Percentiles rank a stretch among this genome's conserved stretches.
Evolutionary conservation across 2,329 filamentous ascomycete genomes (phyloP).

Genomic region (Hymenoscyphus occultus): DNA sequence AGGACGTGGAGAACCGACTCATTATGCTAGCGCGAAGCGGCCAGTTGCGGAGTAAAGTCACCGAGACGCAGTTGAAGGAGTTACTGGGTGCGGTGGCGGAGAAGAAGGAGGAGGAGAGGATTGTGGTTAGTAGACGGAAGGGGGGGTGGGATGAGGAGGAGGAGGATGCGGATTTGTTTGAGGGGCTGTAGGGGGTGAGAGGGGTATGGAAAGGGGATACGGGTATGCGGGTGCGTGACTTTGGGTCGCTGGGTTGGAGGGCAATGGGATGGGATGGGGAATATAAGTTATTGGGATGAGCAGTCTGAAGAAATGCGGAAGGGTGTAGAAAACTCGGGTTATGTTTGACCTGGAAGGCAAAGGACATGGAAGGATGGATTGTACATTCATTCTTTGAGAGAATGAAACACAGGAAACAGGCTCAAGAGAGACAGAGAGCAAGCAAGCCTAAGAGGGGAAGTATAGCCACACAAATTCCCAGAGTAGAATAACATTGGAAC

Average conservation of each 20-base stretch:
- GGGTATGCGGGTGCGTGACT: not conserved
- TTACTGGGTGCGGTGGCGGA: slow-evolving; percentile 82
- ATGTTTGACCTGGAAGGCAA: not conserved
- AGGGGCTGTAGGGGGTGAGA: slow-evolving; percentile 47
- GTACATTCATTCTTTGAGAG: slow-evolving; percentile 6
- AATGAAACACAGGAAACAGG: not conserved
- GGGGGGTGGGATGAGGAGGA: slow-evolving; percentile 77
- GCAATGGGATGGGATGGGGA: too few relatives aligned
- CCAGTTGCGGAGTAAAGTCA: slow-evolving; percentile 83
- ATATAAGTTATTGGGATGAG: too few relatives aligned
- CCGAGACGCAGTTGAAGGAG: slow-evolving; percentile 90
- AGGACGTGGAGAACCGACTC: slow-evolving; percentile 86
- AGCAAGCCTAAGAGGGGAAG: too few relatives aligned
- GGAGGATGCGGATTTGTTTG: slow-evolving; percentile 65
- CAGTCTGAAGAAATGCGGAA: too few relatives aligned
- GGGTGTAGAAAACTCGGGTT: too few relatives aligned
- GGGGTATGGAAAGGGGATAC: not conserved
- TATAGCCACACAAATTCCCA: too few relatives aligned
- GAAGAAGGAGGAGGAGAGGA: slow-evolving; percentile 72
- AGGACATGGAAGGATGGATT: slow-evolving; percentile 1
- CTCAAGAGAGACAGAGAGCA: too few relatives aligned
- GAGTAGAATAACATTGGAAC: not conserved
- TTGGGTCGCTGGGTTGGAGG: too few relatives aligned
- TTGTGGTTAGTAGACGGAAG: slow-evolving; percentile 81
- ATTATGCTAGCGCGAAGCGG: slow-evolving; percentile 88